These are phyloP conservation scores for Fusarium avenaceum DNA, from an alignment of 2,329 filamentous ascomycete genomes.

Conservation along the genomic window DNA sequence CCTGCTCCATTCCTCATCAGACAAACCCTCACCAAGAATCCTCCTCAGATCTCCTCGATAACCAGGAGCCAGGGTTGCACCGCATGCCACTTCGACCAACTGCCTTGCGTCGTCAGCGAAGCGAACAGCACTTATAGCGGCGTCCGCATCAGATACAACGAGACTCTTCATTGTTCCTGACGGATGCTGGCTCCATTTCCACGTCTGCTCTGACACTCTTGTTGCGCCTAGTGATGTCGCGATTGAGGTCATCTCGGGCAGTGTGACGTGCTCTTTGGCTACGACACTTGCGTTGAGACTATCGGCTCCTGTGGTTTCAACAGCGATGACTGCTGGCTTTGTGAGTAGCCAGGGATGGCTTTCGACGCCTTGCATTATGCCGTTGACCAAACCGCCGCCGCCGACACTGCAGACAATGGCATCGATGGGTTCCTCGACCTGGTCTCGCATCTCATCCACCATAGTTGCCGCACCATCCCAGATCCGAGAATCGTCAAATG, in stretches of 20 bases:
- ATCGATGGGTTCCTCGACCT: slow-evolving; percentile 67
- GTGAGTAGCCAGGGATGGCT: slow-evolving; percentile 53
- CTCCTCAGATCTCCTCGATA: slow-evolving; percentile 75
- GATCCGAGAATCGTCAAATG: slow-evolving; percentile 76
- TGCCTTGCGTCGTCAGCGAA: slow-evolving; percentile 86
- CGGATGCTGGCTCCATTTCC: slow-evolving; percentile 70
- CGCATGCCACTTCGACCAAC: slow-evolving; percentile 87
- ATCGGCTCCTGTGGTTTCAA: slow-evolving; percentile 82
- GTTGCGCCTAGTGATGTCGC: slow-evolving; percentile 82
- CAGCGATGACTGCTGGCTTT: slow-evolving; percentile 71
- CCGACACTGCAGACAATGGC: slow-evolving; percentile 83
- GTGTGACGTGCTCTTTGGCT: slow-evolving; percentile 69
- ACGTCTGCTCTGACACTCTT: slow-evolving; percentile 76
- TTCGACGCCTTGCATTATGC: slow-evolving; percentile 78
- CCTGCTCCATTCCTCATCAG: slow-evolving; percentile 70
- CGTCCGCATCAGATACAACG: slow-evolving; percentile 70
- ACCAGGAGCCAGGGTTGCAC: slow-evolving; percentile 79
- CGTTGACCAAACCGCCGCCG: slow-evolving; percentile 84
- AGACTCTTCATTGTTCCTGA: slow-evolving; percentile 52
- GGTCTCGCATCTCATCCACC: slow-evolving; percentile 63
- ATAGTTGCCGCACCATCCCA: slow-evolving; percentile 76
- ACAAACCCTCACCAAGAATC: slow-evolving; percentile 66
- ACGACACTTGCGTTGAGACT: slow-evolving; percentile 74
- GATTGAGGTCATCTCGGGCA: slow-evolving; percentile 79
- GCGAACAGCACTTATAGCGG: slow-evolving; percentile 79